Conservation (phyloP, 164 flowering plant species). For the Nymphaea colorata region DNA sequence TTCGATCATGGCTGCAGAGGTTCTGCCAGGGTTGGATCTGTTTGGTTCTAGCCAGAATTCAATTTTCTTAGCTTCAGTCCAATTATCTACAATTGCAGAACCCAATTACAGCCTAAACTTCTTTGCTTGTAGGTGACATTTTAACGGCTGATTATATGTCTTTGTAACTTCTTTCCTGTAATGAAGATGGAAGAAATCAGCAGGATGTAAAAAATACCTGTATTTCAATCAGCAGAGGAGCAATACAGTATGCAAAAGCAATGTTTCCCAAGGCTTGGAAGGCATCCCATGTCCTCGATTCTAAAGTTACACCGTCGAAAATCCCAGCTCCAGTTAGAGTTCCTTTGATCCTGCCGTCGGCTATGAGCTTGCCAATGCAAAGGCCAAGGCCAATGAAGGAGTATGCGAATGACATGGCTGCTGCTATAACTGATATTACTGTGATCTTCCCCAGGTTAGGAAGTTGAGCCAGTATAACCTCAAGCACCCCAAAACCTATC, state of each 20-base stretch:
- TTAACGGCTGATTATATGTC: not conserved
- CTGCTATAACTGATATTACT: slow-evolving; percentile 33
- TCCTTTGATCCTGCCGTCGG: slow-evolving; percentile 4
- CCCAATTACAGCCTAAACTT: too few relatives aligned
- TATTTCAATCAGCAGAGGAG: slow-evolving; percentile 12
- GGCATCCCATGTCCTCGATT: slow-evolving; percentile 10
- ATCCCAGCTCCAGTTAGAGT: not conserved
- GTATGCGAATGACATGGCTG: slow-evolving; percentile 36
- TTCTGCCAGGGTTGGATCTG: too few relatives aligned
- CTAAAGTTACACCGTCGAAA: slow-evolving; percentile 2
- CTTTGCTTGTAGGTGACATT: too few relatives aligned
- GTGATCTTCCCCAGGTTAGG: slow-evolving; percentile 26
- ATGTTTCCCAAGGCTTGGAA: slow-evolving; percentile 11
- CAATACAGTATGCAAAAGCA: slow-evolving; percentile 3
- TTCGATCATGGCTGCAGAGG: too few relatives aligned
- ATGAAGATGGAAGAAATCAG: not conserved
- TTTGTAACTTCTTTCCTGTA: not conserved
- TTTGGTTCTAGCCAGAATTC: too few relatives aligned
- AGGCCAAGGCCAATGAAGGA: slow-evolving; percentile 23
- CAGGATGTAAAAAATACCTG: slow-evolving; percentile 6
- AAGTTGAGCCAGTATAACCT: slow-evolving; percentile 24
- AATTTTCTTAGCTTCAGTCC: too few relatives aligned
- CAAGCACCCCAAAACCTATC: slow-evolving; percentile 19
- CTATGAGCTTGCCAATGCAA: slow-evolving; percentile 12
- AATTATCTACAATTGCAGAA: too few relatives aligned